These are phyloP conservation scores for Rhodamnia argentea DNA, from an alignment of 345 rosid species.

Conservation along the genomic window DNA sequence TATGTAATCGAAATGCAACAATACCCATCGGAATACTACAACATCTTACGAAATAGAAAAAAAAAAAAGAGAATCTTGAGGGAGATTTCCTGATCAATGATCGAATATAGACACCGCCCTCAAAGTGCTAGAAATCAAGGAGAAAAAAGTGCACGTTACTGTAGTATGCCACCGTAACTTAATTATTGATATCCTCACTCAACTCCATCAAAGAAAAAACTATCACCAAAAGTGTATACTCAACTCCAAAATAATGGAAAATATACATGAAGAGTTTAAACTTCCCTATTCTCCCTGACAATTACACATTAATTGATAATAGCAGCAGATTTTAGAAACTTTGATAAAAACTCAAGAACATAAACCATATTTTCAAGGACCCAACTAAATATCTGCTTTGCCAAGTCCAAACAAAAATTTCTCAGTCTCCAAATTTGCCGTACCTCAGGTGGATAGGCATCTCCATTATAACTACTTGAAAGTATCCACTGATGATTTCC, in stretches of 20 bases:
- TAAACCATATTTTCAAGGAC: neutral
- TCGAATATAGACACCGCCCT: neutral
- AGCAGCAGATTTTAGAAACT: neutral
- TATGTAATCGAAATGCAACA: neutral
- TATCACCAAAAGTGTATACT: neutral
- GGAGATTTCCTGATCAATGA: neutral
- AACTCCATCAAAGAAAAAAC: neutral
- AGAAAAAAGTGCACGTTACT: neutral
- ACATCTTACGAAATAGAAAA: neutral
- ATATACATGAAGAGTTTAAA: neutral
- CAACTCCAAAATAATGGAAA: neutral
- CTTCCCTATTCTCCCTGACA: neutral
- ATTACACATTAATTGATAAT: neutral
- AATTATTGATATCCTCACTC: neutral
- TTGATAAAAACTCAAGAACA: neutral
- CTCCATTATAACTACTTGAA: slow-evolving; percentile 36
- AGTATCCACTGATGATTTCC: slow-evolving; percentile 86
- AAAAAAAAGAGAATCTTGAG: neutral
- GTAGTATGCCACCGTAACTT: neutral
- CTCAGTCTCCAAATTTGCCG: neutral
- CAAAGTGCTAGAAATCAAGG: neutral
- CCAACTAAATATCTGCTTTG: neutral
- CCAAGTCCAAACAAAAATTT: neutral
- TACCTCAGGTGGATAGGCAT: slow-evolving; percentile 74
- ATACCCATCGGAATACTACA: neutral